phyloP scores from a whole-genome alignment of 2,329 filamentous ascomycete genomes.

The Metarhizium humberi region DNA sequence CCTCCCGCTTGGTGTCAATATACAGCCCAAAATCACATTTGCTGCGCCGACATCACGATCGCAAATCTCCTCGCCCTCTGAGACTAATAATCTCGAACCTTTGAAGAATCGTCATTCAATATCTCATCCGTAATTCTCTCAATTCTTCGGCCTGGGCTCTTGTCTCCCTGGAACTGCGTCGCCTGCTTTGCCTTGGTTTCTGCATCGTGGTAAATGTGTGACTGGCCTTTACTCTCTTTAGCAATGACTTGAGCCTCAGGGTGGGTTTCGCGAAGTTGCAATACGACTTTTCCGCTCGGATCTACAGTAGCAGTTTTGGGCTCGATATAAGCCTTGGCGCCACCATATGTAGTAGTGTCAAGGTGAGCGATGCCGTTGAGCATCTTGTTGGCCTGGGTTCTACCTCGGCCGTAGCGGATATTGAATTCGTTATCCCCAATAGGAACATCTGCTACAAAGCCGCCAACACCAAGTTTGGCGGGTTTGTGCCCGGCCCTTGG shows the following conservation, averaged over 20 bases:
- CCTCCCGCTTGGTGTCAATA: slow-evolving; percentile 1
- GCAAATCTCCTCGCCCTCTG: background rate
- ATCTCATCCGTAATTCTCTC: slow-evolving; percentile 20
- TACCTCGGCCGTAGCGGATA: slow-evolving; percentile 11
- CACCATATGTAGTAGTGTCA: slow-evolving; percentile 39
- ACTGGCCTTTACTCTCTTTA: slow-evolving; percentile 33
- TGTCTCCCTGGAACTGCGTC: background rate
- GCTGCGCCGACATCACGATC: background rate
- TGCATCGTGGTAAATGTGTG: slow-evolving; percentile 20
- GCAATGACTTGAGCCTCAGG: slow-evolving; percentile 32
- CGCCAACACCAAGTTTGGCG: slow-evolving; percentile 44
- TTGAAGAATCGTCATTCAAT: slow-evolving; percentile 10
- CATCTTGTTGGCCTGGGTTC: slow-evolving; percentile 14
- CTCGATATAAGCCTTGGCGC: slow-evolving; percentile 44
- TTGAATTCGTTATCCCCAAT: slow-evolving; percentile 34
- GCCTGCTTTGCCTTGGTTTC: slow-evolving; percentile 12
- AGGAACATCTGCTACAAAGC: slow-evolving; percentile 39
- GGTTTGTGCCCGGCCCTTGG: slow-evolving; percentile 26
- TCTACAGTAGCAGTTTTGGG: slow-evolving; percentile 35
- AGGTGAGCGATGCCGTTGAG: slow-evolving; percentile 29
- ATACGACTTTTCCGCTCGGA: slow-evolving; percentile 38
- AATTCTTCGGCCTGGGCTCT: slow-evolving; percentile 12
- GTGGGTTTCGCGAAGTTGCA: slow-evolving; percentile 32
- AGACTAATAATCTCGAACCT: background rate
- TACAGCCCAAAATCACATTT: slow-evolving; percentile 1